Conservation (phyloP, 768 basidiomycete species). For the Suillus paluster region DNA sequence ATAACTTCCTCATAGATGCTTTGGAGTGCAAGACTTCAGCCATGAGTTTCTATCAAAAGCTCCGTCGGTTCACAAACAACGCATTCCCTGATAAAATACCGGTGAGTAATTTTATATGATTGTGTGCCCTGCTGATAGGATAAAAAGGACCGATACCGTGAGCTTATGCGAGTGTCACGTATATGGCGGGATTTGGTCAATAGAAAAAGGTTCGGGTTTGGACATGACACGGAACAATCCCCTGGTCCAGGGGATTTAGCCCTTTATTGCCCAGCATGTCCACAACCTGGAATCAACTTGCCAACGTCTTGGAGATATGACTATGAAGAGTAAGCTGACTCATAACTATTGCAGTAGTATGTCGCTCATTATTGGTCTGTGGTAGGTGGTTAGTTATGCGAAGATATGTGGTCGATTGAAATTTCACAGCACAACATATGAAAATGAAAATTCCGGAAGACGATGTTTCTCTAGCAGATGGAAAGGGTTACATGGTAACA, state of each 20-base stretch:
- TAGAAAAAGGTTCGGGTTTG: constrained; percentile 11
- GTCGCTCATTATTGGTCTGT: constrained; percentile 19
- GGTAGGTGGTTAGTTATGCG: constrained; percentile 24
- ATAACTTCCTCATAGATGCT: too few relatives aligned
- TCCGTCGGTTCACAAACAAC: too few relatives aligned
- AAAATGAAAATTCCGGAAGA: too few relatives aligned
- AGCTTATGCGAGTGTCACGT: constrained; percentile 13
- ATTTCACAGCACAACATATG: too few relatives aligned
- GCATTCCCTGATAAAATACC: too few relatives aligned
- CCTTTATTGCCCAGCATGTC: constrained; percentile 34
- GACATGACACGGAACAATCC: constrained; percentile 11
- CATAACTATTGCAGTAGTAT: background rate
- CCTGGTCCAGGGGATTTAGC: constrained; percentile 13
- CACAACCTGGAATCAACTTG: constrained; percentile 28
- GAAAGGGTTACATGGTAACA: too few relatives aligned
- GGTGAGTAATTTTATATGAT: too few relatives aligned
- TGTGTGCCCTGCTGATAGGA: too few relatives aligned
- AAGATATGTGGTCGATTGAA: constrained; percentile 17
- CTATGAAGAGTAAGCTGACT: constrained; percentile 6
- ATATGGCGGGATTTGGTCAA: constrained; percentile 8
- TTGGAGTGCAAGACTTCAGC: too few relatives aligned
- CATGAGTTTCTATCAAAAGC: too few relatives aligned
- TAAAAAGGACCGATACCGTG: constrained; percentile 15
- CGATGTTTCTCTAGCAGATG: too few relatives aligned
- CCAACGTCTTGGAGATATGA: constrained; percentile 23